Evolutionary conservation across 768 basidiomycete genomes (phyloP).

Genomic region (Mycena floridula): DNA sequence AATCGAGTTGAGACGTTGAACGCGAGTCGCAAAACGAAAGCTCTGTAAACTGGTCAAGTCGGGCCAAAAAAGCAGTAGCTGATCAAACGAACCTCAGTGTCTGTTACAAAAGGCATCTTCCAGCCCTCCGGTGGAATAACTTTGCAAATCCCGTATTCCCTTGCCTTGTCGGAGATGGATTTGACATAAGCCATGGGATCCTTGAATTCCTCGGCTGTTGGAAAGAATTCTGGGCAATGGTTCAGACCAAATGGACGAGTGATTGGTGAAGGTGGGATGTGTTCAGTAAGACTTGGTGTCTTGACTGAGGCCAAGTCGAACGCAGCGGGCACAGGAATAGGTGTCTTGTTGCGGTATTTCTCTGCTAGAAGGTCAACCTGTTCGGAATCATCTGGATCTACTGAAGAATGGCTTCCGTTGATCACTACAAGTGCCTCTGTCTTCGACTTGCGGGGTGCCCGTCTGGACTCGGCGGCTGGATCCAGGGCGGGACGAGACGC

Average conservation of each 20-base stretch:
- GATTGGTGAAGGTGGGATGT: slow-evolving; percentile 28
- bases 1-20: slow-evolving; percentile 93
- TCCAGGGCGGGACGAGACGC: slow-evolving; percentile 19
- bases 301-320: slow-evolving; percentile 72
- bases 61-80: slow-evolving; percentile 32
- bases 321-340: slow-evolving; percentile 55
- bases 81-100: slow-evolving; percentile 71
- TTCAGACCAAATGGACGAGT: slow-evolving; percentile 78
- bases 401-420: slow-evolving; percentile 52
- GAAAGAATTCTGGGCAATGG: slow-evolving; percentile 88
- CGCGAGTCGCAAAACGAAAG: slow-evolving; percentile 93
- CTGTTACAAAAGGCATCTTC: slow-evolving; percentile 94
- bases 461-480: slow-evolving; percentile 41
- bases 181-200: slow-evolving; percentile 94
- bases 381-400: slow-evolving; percentile 49
- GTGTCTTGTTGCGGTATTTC: slow-evolving; percentile 42
- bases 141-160: slow-evolving; percentile 88
- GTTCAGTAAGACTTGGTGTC: slow-evolving; percentile 48
- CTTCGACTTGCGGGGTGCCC: slow-evolving; percentile 88
- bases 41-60: slow-evolving; percentile 41
- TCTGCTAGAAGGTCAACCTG: slow-evolving; percentile 39
- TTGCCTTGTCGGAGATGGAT: slow-evolving; percentile 66
- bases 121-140: slow-evolving; percentile 89
- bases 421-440: slow-evolving; percentile 78
- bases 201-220: slow-evolving; percentile 85